Evolutionary conservation across 2,329 filamentous ascomycete species (phyloP).

Genomic region (Fusarium sp.): DNA sequence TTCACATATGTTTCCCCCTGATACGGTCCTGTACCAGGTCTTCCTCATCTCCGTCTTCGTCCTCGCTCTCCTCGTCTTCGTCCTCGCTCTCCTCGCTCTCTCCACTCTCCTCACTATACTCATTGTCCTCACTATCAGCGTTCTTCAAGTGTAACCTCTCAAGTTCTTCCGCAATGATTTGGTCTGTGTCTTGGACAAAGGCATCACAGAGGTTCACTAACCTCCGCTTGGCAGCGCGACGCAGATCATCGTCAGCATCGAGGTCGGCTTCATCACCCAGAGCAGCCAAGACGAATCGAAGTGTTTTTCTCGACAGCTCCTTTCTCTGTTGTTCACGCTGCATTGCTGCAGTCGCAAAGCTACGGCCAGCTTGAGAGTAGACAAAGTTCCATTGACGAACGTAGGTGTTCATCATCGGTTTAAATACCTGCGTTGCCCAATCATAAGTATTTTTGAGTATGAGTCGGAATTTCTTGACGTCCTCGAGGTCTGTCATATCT

Average conservation of each 20-base stretch:
- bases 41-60: no score
- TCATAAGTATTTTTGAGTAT: neutral
- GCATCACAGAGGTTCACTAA: neutral
- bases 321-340: neutral
- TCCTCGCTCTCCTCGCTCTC: neutral
- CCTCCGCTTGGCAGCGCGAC: neutral
- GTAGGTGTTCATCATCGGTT: neutral
- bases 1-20: neutral
- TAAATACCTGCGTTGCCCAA: neutral
- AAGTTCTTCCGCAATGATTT: neutral
- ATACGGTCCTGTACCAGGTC: neutral
- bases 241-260: neutral
- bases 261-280: neutral
- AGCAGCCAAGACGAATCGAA: neutral
- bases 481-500: neutral
- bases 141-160: neutral
- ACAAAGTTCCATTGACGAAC: neutral
- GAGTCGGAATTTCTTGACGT: neutral
- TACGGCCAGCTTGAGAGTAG: neutral
- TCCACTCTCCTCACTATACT: neutral
- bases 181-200: neutral
- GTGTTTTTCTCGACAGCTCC: neutral
- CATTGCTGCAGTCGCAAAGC: neutral
- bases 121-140: neutral
- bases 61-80: neutral